Percentiles rank a stretch among this genome's conserved stretches.
Conservation (phyloP, 2,329 filamentous ascomycete species). For the Fonsecaea nubica region DNA sequence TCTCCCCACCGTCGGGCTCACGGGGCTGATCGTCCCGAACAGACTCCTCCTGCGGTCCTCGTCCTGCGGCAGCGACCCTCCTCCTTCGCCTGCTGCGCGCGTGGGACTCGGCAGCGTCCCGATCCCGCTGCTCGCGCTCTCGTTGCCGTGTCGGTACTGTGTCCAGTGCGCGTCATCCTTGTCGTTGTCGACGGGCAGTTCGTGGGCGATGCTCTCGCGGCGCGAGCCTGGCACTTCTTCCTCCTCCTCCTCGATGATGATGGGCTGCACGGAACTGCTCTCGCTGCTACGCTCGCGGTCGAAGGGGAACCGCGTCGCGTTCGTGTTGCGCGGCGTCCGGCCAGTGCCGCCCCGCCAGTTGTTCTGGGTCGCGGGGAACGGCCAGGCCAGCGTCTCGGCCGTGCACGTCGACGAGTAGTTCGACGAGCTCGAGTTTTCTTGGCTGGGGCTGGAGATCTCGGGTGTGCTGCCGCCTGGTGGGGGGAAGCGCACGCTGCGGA, state of each 20-base stretch:
- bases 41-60: constrained; percentile 26
- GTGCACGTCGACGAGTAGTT: constrained; percentile 23
- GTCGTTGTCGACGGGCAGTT: constrained; percentile 9
- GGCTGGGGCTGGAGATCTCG: constrained; percentile 16
- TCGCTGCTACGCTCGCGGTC: constrained; percentile 20
- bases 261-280: constrained; percentile 30
- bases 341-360: constrained; percentile 19
- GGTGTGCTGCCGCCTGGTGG: background rate
- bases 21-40: constrained; percentile 29
- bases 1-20: constrained; percentile 26
- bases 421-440: constrained; percentile 23
- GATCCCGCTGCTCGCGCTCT: constrained; percentile 28
- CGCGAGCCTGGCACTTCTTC: constrained; percentile 4
- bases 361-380: constrained; percentile 27
- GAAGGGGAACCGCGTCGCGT: constrained; percentile 6
- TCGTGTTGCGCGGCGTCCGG: background rate
- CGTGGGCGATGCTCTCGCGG: background rate
- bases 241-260: constrained; percentile 15
- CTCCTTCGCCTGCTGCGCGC: background rate
- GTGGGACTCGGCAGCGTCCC: constrained; percentile 28
- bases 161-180: background rate
- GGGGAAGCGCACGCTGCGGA: constrained; percentile 23
- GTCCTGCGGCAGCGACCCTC: constrained; percentile 5
- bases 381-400: constrained; percentile 31
- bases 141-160: constrained; percentile 28